A percentile compares a stretch with the other conserved stretches of the same genome.
Conservation (phyloP, 768 basidiomycete species). For the Punctularia strigosozonata region DNA sequence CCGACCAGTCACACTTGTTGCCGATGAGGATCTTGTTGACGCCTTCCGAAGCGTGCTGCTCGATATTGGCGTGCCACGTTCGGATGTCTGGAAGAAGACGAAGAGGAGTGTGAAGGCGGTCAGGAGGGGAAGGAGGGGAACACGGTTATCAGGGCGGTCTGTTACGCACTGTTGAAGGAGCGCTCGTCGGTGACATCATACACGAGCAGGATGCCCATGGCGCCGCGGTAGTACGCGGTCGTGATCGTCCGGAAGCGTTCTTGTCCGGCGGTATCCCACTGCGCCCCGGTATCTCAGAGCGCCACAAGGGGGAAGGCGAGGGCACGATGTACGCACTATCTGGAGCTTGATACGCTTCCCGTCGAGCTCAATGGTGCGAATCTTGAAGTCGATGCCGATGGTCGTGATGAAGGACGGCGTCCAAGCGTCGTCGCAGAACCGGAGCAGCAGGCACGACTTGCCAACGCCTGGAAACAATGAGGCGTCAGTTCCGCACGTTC, state of each 20-base stretch:
- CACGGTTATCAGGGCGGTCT: not conserved
- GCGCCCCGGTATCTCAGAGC: conserved; percentile 3
- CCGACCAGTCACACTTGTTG: conserved; percentile 98
- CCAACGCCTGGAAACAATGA: conserved; percentile 59
- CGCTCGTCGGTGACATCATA: conserved; percentile 95
- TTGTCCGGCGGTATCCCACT: conserved; percentile 99
- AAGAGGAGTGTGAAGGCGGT: not conserved
- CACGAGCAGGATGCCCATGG: conserved; percentile 97
- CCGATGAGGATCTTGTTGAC: conserved; percentile 99
- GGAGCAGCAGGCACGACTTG: conserved; percentile 89
- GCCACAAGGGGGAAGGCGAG: not conserved
- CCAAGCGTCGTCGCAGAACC: conserved; percentile 99
- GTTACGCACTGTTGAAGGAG: conserved; percentile 86
- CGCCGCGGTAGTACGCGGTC: conserved; percentile 97
- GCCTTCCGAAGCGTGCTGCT: conserved; percentile 96
- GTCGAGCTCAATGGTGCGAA: conserved; percentile 95
- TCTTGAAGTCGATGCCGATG: conserved; percentile 99
- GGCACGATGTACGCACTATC: conserved; percentile 51
- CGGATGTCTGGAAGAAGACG: conserved; percentile 64
- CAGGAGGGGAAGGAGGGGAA: conserved; percentile 7
- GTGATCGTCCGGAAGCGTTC: conserved; percentile 98
- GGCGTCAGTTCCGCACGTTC: not conserved
- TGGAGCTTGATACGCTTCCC: conserved; percentile 98
- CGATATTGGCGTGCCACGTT: conserved; percentile 96
- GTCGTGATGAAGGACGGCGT: conserved; percentile 99